These are phyloP conservation scores for Xylaria sp. DNA, from an alignment of 2,329 filamentous ascomycete genomes.

Conservation along the genomic window DNA sequence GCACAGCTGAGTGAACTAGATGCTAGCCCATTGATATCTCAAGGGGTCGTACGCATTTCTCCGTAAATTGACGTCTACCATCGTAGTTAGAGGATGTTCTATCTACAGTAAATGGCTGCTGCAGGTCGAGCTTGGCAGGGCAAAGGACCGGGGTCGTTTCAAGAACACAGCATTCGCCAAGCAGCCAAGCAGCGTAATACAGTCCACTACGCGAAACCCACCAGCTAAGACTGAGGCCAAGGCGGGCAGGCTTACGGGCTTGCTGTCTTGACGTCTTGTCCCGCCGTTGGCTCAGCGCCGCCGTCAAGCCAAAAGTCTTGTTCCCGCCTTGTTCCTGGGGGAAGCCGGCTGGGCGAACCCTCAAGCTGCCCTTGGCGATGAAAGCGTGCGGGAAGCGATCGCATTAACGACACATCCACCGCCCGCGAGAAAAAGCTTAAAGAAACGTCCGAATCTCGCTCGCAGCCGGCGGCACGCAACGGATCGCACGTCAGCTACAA, in stretches of 20 bases:
- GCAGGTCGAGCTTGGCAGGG: slow-evolving; percentile 18
- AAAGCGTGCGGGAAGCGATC: background rate
- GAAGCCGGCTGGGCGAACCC: slow-evolving; percentile 23
- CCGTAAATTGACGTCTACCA: background rate
- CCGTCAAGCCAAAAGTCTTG: slow-evolving; percentile 27
- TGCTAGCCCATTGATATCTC: background rate
- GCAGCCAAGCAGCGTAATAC: slow-evolving; percentile 9
- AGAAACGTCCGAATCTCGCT: background rate
- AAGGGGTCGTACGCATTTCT: slow-evolving; percentile 1
- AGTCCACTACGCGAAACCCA: background rate
- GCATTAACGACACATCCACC: background rate
- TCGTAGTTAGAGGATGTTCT: background rate
- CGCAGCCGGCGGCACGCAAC: no score
- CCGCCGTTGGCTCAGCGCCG: slow-evolving; percentile 21
- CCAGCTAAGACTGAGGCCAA: slow-evolving; percentile 12
- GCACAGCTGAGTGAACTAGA: background rate
- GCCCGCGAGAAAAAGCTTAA: background rate
- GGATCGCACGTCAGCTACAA: no score
- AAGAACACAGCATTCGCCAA: slow-evolving; percentile 13
- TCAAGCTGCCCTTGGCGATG: slow-evolving; percentile 18
- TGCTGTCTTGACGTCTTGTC: slow-evolving; percentile 22
- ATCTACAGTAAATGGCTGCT: background rate
- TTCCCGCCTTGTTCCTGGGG: background rate
- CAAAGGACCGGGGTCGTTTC: slow-evolving; percentile 9
- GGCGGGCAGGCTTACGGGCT: slow-evolving; percentile 26